phyloP scores from a whole-genome alignment of 2,329 filamentous ascomycete species.

The Claviceps sp. region DNA sequence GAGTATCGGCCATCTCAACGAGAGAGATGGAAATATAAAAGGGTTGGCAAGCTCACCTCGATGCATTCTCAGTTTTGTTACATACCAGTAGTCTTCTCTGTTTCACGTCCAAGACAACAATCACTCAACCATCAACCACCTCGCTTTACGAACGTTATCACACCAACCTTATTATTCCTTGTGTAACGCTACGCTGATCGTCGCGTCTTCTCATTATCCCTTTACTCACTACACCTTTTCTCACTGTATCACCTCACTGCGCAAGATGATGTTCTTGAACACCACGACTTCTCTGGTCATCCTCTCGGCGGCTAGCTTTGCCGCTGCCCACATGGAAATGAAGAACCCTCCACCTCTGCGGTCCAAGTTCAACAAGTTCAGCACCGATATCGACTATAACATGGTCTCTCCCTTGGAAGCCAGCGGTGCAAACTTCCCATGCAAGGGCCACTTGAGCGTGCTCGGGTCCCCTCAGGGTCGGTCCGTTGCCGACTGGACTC shows the following conservation, averaged over 20 bases:
- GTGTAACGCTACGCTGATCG: background rate
- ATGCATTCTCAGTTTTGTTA: too few species aligned
- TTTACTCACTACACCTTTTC: too few species aligned
- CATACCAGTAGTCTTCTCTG: background rate
- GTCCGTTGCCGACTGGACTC: slow-evolving; percentile 39
- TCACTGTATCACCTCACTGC: too few species aligned
- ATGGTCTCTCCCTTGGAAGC: slow-evolving; percentile 54
- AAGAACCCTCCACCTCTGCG: slow-evolving; percentile 35
- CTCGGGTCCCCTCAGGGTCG: slow-evolving; percentile 35
- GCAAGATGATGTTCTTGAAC: background rate
- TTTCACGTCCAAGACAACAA: background rate
- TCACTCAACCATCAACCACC: background rate
- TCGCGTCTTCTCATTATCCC: background rate
- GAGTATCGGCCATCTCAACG: background rate
- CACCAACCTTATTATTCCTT: background rate
- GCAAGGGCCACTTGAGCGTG: slow-evolving; percentile 49
- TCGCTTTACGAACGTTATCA: background rate
- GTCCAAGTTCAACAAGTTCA: slow-evolving; percentile 38
- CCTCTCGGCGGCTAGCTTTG: slow-evolving; percentile 28
- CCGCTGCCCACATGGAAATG: slow-evolving; percentile 45
- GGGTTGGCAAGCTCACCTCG: background rate
- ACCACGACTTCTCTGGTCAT: slow-evolving; percentile 23
- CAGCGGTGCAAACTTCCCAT: slow-evolving; percentile 56
- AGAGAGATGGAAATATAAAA: background rate
- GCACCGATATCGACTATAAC: slow-evolving; percentile 48